These are phyloP conservation scores for Incumbomyces lentus DNA, from an alignment of 2,329 filamentous ascomycete species.

Conservation along the genomic window DNA sequence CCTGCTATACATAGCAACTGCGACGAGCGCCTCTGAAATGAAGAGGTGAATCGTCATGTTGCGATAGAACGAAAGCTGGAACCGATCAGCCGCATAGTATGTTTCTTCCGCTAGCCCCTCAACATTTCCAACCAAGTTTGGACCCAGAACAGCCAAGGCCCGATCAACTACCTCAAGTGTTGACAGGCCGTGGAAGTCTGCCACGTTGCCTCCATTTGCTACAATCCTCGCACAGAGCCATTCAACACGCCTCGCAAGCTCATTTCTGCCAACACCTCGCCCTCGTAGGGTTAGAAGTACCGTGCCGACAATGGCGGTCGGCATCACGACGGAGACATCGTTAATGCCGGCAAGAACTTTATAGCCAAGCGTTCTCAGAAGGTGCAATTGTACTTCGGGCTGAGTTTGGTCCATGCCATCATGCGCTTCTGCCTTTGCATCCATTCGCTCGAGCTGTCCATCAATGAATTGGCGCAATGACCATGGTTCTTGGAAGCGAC, in stretches of 20 bases:
- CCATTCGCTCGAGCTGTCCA: slow-evolving; percentile 56
- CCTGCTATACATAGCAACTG: slow-evolving; percentile 76
- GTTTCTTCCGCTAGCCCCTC: slow-evolving; percentile 78
- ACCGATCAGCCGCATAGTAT: slow-evolving; percentile 88
- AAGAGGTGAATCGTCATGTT: slow-evolving; percentile 99
- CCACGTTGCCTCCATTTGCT: slow-evolving; percentile 80
- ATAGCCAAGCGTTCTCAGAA: slow-evolving; percentile 81
- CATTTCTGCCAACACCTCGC: slow-evolving; percentile 76
- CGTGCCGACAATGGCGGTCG: slow-evolving; percentile 88
- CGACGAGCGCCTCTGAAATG: slow-evolving; percentile 84
- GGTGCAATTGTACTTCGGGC: slow-evolving; percentile 47
- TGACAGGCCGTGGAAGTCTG: slow-evolving; percentile 76
- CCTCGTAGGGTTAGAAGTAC: slow-evolving; percentile 84
- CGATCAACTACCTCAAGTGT: slow-evolving; percentile 77
- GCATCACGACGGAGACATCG: slow-evolving; percentile 93
- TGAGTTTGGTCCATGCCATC: slow-evolving; percentile 35
- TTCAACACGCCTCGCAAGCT: slow-evolving; percentile 75
- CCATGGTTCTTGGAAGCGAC: slow-evolving; percentile 95
- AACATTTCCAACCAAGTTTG: slow-evolving; percentile 72
- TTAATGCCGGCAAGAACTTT: slow-evolving; percentile 92
- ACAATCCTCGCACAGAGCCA: slow-evolving; percentile 78
- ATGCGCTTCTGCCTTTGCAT: slow-evolving; percentile 24
- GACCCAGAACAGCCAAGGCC: slow-evolving; percentile 82
- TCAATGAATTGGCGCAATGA: slow-evolving; percentile 72
- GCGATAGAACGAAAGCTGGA: slow-evolving; percentile 94